Percentiles rank a stretch among this genome's conserved stretches.
Evolutionary conservation across 1,139 yeast genomes (phyloP).

Genomic region (Kodamaea ohmeri): DNA sequence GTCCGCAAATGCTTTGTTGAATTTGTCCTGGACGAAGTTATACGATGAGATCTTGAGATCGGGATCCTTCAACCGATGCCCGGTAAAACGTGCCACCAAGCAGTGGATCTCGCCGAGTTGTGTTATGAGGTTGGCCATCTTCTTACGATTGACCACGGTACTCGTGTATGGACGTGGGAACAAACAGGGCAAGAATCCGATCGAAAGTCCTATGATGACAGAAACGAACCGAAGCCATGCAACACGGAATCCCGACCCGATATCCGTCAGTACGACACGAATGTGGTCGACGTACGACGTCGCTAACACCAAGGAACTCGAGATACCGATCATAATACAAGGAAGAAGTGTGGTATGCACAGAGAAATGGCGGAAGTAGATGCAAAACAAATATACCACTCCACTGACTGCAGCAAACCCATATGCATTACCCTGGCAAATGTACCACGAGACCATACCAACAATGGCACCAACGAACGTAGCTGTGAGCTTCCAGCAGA

Average conservation of each 20-base stretch:
- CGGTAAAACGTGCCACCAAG: constrained; percentile 29
- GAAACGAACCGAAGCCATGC: constrained; percentile 30
- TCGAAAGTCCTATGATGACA: constrained; percentile 29
- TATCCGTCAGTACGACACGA: constrained; percentile 15
- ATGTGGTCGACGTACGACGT: constrained; percentile 24
- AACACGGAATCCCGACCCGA: constrained; percentile 31
- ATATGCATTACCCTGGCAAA: constrained; percentile 35
- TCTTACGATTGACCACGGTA: constrained; percentile 27
- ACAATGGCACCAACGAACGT: constrained; percentile 32
- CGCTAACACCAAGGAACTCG: constrained; percentile 34
- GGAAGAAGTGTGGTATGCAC: constrained; percentile 31
- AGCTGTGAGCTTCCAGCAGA: constrained; percentile 26
- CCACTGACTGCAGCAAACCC: constrained; percentile 34
- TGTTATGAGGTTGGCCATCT: constrained; percentile 24
- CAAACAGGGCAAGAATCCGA: constrained; percentile 32
- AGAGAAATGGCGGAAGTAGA: constrained; percentile 35
- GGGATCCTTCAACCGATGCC: constrained; percentile 23
- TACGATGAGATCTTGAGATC: constrained; percentile 19
- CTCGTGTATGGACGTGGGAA: constrained; percentile 34
- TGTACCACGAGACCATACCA: constrained; percentile 39
- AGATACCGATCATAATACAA: constrained; percentile 28
- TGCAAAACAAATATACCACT: constrained; percentile 24
- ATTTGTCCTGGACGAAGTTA: constrained; percentile 24
- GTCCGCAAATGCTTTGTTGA: constrained; percentile 24
- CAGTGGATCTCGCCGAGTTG: constrained; percentile 34